Percentiles rank a stretch among this genome's conserved stretches.
Conservation (phyloP, 257 asterid species). For the Nyctanthes arbortristis region DNA sequence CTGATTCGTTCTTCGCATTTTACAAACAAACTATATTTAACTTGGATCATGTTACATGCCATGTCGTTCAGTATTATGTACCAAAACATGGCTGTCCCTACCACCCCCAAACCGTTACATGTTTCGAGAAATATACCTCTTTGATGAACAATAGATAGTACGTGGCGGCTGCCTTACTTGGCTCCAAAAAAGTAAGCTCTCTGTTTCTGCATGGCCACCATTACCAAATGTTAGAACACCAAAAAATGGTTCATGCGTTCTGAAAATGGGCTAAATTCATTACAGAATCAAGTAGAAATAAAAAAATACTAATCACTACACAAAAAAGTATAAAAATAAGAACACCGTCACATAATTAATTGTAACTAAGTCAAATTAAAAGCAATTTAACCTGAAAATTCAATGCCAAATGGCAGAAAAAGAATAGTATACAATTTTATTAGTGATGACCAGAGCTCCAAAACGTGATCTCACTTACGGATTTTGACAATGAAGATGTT, state of each 20-base stretch:
- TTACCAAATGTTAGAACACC: conserved; percentile 7
- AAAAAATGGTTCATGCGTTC: neutral
- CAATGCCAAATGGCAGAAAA: conserved; percentile 53
- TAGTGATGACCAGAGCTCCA: conserved; percentile 25
- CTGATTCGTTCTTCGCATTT: neutral
- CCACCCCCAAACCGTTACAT: neutral
- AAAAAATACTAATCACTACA: neutral
- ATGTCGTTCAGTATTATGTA: neutral
- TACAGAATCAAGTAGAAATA: neutral
- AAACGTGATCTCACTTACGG: conserved; percentile 26
- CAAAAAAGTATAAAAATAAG: neutral
- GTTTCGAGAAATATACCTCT: conserved; percentile 7
- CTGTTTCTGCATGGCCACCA: conserved; percentile 30
- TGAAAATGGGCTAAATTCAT: neutral
- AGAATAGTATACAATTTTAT: neutral
- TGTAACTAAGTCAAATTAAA: neutral
- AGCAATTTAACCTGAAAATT: conserved; percentile 10
- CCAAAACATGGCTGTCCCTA: neutral
- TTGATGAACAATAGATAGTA: neutral
- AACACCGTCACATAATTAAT: conserved; percentile 7
- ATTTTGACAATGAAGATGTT: conserved; percentile 34
- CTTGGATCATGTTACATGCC: too few relatives aligned
- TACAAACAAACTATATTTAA: neutral
- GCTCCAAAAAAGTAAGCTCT: conserved; percentile 17
- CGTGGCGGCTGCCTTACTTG: conserved; percentile 7